Evolutionary conservation across 129 eudicot species (phyloP).

Genomic region (Logfia minima): DNA sequence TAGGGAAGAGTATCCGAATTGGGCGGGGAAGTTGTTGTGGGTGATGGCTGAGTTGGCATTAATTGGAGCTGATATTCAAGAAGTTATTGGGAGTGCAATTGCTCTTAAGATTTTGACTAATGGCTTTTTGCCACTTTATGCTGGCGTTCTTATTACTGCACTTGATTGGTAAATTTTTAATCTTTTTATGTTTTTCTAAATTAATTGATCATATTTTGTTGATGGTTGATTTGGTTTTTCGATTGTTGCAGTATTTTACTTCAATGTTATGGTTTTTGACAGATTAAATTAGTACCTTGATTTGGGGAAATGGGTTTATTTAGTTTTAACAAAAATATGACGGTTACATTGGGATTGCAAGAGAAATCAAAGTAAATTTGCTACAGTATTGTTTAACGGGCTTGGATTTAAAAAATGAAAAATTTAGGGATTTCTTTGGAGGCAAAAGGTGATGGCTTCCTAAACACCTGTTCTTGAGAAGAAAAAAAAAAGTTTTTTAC

Average conservation of each 20-base stretch:
- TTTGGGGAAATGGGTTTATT: conserved; percentile 1
- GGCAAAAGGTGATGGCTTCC: not conserved
- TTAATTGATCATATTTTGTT: not conserved
- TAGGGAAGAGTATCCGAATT: conserved; percentile 84
- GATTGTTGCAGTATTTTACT: not conserved
- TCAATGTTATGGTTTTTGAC: not conserved
- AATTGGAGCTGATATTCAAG: conserved; percentile 94
- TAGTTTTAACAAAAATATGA: not conserved
- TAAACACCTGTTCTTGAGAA: not conserved
- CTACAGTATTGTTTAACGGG: not conserved
- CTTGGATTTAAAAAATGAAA: too few relatives aligned
- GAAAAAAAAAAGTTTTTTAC: not conserved
- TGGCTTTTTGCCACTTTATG: conserved; percentile 88
- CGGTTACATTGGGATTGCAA: not conserved
- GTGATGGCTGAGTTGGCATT: conserved; percentile 87
- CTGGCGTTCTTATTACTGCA: conserved; percentile 91
- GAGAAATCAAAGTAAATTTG: not conserved
- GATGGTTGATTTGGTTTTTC: not conserved
- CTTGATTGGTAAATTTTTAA: conserved; percentile 62
- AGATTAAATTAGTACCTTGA: not conserved
- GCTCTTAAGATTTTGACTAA: conserved; percentile 82
- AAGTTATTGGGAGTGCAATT: conserved; percentile 97
- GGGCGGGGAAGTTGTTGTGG: conserved; percentile 88
- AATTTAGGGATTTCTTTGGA: not conserved
- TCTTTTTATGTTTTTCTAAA: not conserved